Percentiles rank a stretch among this genome's conserved stretches.
Conservation (phyloP, 1,139 yeast species). For the Saccharomycopsis hybrid region DNA sequence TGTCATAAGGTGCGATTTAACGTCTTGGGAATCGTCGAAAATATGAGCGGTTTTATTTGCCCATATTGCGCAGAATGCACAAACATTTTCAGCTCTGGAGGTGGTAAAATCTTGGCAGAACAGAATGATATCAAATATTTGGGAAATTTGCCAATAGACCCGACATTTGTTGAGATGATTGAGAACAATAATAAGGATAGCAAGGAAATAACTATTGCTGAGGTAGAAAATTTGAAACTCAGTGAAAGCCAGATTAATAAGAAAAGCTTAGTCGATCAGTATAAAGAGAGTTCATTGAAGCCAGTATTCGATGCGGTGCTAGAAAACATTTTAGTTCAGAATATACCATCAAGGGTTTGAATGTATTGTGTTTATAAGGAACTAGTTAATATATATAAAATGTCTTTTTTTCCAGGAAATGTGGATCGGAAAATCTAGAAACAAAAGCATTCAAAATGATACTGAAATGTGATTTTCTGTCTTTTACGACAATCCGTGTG, state of each 20-base stretch:
- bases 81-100: constrained; percentile 87
- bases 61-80: constrained; percentile 92
- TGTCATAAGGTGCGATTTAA: constrained; percentile 80
- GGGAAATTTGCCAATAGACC: constrained; percentile 91
- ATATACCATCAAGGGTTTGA: constrained; percentile 32
- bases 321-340: constrained; percentile 36
- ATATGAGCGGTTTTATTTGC: constrained; percentile 95
- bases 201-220: constrained; percentile 22
- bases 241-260: constrained; percentile 18
- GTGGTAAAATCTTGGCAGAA: constrained; percentile 70
- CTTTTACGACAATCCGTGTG: no score
- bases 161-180: constrained; percentile 76
- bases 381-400: no score
- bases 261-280: constrained; percentile 32
- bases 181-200: constrained; percentile 45
- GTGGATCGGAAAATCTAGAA: no score
- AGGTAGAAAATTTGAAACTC: constrained; percentile 22
- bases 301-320: constrained; percentile 47
- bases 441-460: no score
- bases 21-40: constrained; percentile 84
- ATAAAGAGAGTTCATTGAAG: constrained; percentile 34
- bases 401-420: no score
- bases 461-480: no score
- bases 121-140: constrained; percentile 58
- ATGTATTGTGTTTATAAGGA: no score